Base-by-base conservation (phyloP, 78 protist genomes). In the Dictyostelium purpureum region DNA sequence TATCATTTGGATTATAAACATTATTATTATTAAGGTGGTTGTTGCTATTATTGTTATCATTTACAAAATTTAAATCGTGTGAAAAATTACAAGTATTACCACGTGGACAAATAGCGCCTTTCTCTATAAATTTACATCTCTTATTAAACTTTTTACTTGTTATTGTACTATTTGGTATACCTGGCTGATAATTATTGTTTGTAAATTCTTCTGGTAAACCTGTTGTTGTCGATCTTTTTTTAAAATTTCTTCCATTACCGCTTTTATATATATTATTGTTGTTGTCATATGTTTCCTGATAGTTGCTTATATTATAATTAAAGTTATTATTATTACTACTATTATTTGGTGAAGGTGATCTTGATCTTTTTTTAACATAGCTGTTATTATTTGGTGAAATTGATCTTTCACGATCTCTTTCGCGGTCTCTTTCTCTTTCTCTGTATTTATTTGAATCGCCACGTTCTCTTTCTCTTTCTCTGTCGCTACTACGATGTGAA, bases 381-480 rank as follows among this genome's bases (percentile, higher is more conserved):
- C 54, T 49, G 11, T 49, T 11, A 49, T 49, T 49, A 49, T 49
- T n/a, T n/a, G 38, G 69, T 2, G 69, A 59, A n/a, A 21, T 57
- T 26, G 66, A 57, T 57, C 66, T 57, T 19, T 65, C 74, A 24
- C 45, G 18, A 31, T 40, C 77, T 43, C 38, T 24, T 43, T 70
- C 12, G 5, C 24, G 9, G 10, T 18, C 12, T 37, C 6, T 6
- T 7, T 43, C 35, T 42, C n/a, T 10, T 18, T 18, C 3, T 74
- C 79, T 74, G 35, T 43, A 21, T 74, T 63, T 74, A 38, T 70
- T 52, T 74, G 16, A 6, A 47, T 43, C 63, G 6, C 52, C 35
- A 33, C 49, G n/a, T 26, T 45, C n/a, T n/a, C n/a, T 26, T 2
- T 43, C 21, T 49, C 79, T 74, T 24, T 74, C 79, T 77, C 85